Percentiles rank a stretch among this genome's conserved stretches.
Evolutionary conservation across 164 flowering plant species (phyloP).

Genomic region (Kingdonia uniflora): DNA sequence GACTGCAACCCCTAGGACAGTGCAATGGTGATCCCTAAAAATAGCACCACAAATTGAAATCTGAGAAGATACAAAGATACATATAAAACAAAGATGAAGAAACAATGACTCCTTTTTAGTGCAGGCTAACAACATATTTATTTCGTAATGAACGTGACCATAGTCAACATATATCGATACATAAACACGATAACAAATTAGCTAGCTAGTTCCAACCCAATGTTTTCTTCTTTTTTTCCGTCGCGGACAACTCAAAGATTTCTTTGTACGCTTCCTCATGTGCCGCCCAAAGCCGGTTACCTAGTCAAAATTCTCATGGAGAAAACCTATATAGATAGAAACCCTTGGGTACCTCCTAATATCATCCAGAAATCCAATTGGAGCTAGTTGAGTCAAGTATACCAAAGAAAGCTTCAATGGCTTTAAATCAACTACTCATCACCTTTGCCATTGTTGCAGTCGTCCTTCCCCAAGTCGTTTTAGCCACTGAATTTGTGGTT

Average conservation of each 20-base stretch:
- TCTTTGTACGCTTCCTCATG: not conserved
- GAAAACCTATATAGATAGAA: not conserved
- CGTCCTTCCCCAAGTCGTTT: not conserved
- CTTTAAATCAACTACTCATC: slow-evolving; percentile 3
- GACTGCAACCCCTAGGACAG: too few species aligned
- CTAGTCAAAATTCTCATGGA: not conserved
- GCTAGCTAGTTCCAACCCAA: too few species aligned
- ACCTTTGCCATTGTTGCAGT: slow-evolving; percentile 1
- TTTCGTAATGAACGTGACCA: too few species aligned
- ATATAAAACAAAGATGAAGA: too few species aligned
- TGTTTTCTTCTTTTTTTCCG: not conserved
- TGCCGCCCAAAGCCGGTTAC: not conserved
- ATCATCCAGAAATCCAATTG: not conserved
- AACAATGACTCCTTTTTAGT: too few species aligned
- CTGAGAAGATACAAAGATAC: too few species aligned
- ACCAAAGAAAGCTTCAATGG: slow-evolving; percentile 7
- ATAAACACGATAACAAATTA: too few species aligned
- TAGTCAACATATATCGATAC: too few species aligned
- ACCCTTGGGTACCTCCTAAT: not conserved
- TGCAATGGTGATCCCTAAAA: too few species aligned
- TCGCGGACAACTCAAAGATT: not conserved
- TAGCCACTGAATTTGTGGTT: slow-evolving; percentile 7
- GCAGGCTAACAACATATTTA: too few species aligned
- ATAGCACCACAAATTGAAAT: too few species aligned
- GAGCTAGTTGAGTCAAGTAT: slow-evolving; percentile 1